These are phyloP conservation scores for Lactarius akahatsu DNA, from an alignment of 768 basidiomycete species.

Conservation along the genomic window DNA sequence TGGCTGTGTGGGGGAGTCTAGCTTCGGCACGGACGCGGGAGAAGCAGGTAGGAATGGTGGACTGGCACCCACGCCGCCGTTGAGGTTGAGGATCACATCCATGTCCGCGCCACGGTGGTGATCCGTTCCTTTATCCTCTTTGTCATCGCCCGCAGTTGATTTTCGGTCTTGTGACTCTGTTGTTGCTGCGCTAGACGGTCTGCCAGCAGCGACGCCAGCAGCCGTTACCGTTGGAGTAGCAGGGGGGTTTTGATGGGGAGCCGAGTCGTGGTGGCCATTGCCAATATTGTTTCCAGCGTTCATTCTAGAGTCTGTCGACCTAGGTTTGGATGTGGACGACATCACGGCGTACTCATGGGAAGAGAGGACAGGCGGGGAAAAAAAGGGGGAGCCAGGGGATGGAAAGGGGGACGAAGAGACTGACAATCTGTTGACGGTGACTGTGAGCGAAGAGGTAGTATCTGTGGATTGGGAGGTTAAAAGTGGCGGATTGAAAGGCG, in stretches of 20 bases:
- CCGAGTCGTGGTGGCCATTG: slow-evolving; percentile 23
- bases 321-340: slow-evolving; percentile 37
- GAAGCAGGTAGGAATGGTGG: neutral
- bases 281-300: slow-evolving; percentile 19
- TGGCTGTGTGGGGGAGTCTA: neutral
- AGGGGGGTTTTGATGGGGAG: slow-evolving; percentile 2
- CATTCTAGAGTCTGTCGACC: slow-evolving; percentile 25
- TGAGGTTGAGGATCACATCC: neutral
- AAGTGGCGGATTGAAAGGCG: neutral
- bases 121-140: neutral
- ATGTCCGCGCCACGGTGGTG: neutral
- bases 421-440: slow-evolving; percentile 41
- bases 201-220: neutral
- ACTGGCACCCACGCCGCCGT: neutral
- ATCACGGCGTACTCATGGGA: slow-evolving; percentile 67
- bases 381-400: slow-evolving; percentile 64
- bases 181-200: neutral
- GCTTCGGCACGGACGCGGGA: neutral
- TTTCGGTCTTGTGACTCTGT: neutral
- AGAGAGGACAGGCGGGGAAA: slow-evolving; percentile 65
- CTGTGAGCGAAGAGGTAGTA: slow-evolving; percentile 21
- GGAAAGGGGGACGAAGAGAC: slow-evolving; percentile 50
- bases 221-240: slow-evolving; percentile 1
- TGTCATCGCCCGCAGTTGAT: neutral
- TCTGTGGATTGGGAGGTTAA: slow-evolving; percentile 17